phyloP scores from a whole-genome alignment of 306 rosid genomes.

The Pterocarpus santalinus region DNA sequence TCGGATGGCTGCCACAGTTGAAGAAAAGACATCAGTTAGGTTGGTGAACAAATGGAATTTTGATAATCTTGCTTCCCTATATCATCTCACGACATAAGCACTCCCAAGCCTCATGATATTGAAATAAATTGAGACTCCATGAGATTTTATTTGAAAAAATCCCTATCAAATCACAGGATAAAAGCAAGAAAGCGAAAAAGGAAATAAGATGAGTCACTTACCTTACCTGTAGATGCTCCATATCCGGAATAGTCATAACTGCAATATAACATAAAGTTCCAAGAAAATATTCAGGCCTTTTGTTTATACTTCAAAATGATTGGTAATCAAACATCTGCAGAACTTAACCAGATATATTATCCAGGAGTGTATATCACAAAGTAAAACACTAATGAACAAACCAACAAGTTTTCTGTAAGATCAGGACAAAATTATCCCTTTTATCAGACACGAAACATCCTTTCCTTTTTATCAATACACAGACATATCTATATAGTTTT shows the following conservation, averaged over 20 bases:
- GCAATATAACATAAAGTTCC: slow-evolving; percentile 52
- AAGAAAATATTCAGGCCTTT: slow-evolving; percentile 30
- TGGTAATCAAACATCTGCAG: not conserved
- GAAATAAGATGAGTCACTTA: slow-evolving; percentile 50
- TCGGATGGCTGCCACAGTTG: slow-evolving; percentile 80
- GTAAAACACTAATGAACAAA: slow-evolving; percentile 27
- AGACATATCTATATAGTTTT: too few species aligned
- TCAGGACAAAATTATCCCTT: not conserved
- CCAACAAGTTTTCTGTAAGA: slow-evolving; percentile 8
- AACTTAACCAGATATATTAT: slow-evolving; percentile 10
- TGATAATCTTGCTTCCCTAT: slow-evolving; percentile 25
- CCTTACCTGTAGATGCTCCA: slow-evolving; percentile 96
- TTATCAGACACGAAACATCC: not conserved
- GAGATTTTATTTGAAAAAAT: not conserved
- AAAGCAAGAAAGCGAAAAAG: not conserved
- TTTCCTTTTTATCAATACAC: not conserved
- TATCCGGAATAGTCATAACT: slow-evolving; percentile 99
- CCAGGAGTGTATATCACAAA: slow-evolving; percentile 5
- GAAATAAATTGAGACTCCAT: slow-evolving; percentile 12
- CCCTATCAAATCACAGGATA: not conserved
- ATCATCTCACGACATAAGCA: not conserved
- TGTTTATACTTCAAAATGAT: not conserved
- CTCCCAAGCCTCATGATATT: slow-evolving; percentile 19
- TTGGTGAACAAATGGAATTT: not conserved
- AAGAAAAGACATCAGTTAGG: slow-evolving; percentile 47